Base-by-base conservation (phyloP, 768 basidiomycete genomes). In the Podaxis sp. region DNA sequence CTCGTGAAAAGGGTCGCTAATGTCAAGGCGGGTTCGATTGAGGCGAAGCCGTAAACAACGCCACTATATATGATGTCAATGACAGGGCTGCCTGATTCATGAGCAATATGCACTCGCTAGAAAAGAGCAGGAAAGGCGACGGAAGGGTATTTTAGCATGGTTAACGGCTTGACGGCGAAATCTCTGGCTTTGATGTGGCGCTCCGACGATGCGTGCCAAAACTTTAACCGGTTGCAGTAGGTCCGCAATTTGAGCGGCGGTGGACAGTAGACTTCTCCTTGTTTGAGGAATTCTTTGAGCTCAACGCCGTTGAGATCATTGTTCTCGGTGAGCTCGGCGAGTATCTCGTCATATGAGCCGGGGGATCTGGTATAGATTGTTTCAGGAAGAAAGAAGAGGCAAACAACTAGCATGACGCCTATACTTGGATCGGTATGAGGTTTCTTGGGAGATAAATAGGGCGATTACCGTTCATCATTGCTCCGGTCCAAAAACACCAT, bases 401-500 rank as follows among this genome's bases (percentile, higher is more conserved):
- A 74, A 19, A 77, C 64, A n/a, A 73, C 36, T 44, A 80, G 73
- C 69, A 78, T 72, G 6, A 55, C 55, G 19, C 74, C 61, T 63
- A 44, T 39, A 24, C n/a, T 26, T 40, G 22, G 52, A 13, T 69
- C 66, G 33, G 30, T 3, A 46, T 53, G 17, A 51, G 22, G 15
- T 11, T 49, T 13, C 28, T 42, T 15, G 19, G 55, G 17, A 24
- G 26, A 52, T 17, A 13, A n/a, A 17, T n/a, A 11, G 19, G 3
- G 15, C 4, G 22, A 11, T 56, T 28, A 63, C 61, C 76, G 64
- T 79, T 76, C n/a, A 79, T 64, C n/a, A 80, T 80, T n/a, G 76
- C 73, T 28, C 77, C 74, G 13, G 76, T 68, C 72, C 76, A 80
- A 61, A 80, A 80, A 60, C 78, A 79, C 80, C 79, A 80, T 48